Conservation (phyloP, 164 flowering plant species). For the Macadamia tetraphylla region DNA sequence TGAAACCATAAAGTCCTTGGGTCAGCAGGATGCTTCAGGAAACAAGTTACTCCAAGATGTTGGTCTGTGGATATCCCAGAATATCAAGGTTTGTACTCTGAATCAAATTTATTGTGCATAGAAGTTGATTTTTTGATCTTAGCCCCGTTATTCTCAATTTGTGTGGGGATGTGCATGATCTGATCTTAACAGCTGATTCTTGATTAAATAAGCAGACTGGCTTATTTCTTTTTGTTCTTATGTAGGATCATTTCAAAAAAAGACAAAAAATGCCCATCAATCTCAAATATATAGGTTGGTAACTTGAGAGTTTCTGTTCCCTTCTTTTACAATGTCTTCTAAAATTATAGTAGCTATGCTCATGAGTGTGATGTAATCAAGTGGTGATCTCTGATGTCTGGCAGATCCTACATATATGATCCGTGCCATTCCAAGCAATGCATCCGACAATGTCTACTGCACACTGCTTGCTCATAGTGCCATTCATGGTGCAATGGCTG, state of each 20-base stretch:
- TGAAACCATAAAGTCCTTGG: constrained; percentile 22
- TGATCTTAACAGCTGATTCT: too few relatives aligned
- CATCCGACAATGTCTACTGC: constrained; percentile 58
- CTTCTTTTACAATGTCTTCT: too few relatives aligned
- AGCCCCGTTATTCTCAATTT: neutral
- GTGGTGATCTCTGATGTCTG: neutral
- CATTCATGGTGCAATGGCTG: constrained; percentile 62
- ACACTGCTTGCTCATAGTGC: constrained; percentile 63
- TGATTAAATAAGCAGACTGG: too few relatives aligned
- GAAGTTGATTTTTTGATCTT: neutral
- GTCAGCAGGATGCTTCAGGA: constrained; percentile 55
- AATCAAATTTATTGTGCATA: neutral
- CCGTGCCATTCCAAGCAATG: constrained; percentile 52
- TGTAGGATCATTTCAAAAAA: constrained; percentile 39
- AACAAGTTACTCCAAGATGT: constrained; percentile 54
- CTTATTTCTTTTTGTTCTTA: neutral
- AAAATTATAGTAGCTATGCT: too few relatives aligned
- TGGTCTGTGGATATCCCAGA: constrained; percentile 55
- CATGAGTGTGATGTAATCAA: neutral
- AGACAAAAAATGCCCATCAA: constrained; percentile 28
- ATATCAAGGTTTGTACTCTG: constrained; percentile 38
- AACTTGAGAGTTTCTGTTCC: too few relatives aligned
- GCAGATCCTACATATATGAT: constrained; percentile 66
- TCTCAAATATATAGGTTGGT: constrained; percentile 50
- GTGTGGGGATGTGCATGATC: too few relatives aligned